phyloP scores from a whole-genome alignment of 257 asterid genomes.

The Salvia hispanica region DNA sequence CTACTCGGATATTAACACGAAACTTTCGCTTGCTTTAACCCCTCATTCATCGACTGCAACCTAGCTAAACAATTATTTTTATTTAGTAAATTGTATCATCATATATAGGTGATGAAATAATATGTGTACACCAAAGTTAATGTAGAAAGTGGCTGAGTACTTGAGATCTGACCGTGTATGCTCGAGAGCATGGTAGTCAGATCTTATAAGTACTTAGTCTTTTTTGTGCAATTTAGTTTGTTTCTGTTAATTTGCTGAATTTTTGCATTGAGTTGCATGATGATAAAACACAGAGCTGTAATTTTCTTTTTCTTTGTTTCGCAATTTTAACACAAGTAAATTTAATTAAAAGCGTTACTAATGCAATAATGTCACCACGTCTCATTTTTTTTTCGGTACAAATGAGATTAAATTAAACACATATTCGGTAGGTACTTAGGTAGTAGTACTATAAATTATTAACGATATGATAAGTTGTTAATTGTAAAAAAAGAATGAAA shows the following conservation, averaged over 20 bases:
- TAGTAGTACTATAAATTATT: too few relatives aligned
- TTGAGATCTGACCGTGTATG: slow-evolving; percentile 62
- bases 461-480: neutral
- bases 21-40: slow-evolving; percentile 70
- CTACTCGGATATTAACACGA: slow-evolving; percentile 58
- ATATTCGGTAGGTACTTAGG: too few relatives aligned
- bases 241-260: slow-evolving; percentile 14
- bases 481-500: neutral
- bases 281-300: too few relatives aligned
- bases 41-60: slow-evolving; percentile 38
- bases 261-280: slow-evolving; percentile 7
- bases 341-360: too few relatives aligned
- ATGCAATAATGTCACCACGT: too few relatives aligned
- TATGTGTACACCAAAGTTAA: neutral
- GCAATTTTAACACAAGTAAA: too few relatives aligned
- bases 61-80: neutral
- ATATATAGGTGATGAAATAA: slow-evolving; percentile 2
- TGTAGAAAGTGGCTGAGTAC: slow-evolving; percentile 53
- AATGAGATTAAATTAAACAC: too few relatives aligned
- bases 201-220: slow-evolving; percentile 63
- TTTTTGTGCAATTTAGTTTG: neutral
- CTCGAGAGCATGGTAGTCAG: slow-evolving; percentile 62
- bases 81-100: neutral
- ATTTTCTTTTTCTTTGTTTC: too few relatives aligned
- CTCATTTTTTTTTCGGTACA: too few relatives aligned